phyloP scores from a whole-genome alignment of 2,329 filamentous ascomycete genomes.

The Epicoccum sorghinum region DNA sequence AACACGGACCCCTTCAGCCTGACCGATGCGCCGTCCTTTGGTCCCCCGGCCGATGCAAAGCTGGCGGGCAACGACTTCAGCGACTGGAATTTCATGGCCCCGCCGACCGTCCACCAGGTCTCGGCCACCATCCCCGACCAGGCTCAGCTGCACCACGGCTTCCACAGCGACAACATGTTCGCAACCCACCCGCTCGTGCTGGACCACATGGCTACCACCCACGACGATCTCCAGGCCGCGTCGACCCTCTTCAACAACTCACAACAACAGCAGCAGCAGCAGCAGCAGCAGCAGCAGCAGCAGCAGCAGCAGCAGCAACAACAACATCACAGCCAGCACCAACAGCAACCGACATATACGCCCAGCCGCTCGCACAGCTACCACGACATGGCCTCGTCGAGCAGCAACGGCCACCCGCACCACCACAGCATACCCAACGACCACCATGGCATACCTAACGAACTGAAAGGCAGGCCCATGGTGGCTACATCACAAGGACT shows the following conservation, averaged over 20 bases:
- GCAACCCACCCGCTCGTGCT: conserved; percentile 8
- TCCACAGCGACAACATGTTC: conserved; percentile 32
- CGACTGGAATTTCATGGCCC: conserved; percentile 39
- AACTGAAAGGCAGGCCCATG: conserved; percentile 21
- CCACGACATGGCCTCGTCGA: conserved; percentile 9
- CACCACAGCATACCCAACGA: not conserved
- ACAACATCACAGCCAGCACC: no score
- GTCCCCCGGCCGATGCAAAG: conserved; percentile 27
- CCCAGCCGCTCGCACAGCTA: conserved; percentile 31
- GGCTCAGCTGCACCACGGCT: conserved; percentile 35
- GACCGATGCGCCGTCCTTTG: conserved; percentile 21
- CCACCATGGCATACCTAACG: conserved; percentile 2
- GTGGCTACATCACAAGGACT: conserved; percentile 33
- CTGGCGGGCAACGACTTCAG: conserved; percentile 31
- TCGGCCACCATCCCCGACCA: conserved; percentile 45
- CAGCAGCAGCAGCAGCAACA: no score
- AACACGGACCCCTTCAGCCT: conserved; percentile 38
- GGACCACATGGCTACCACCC: conserved; percentile 31
- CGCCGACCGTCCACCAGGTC: conserved; percentile 41
- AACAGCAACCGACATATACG: conserved; percentile 34
- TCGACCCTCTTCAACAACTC: conserved; percentile 42
- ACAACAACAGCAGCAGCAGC: conserved; percentile 34
- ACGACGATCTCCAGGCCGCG: conserved; percentile 42
- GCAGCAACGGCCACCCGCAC: not conserved
- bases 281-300: no score